Evolutionary conservation across 148 eudicot genomes (phyloP).

Genomic region (Mesembryanthemum crystallinum): DNA sequence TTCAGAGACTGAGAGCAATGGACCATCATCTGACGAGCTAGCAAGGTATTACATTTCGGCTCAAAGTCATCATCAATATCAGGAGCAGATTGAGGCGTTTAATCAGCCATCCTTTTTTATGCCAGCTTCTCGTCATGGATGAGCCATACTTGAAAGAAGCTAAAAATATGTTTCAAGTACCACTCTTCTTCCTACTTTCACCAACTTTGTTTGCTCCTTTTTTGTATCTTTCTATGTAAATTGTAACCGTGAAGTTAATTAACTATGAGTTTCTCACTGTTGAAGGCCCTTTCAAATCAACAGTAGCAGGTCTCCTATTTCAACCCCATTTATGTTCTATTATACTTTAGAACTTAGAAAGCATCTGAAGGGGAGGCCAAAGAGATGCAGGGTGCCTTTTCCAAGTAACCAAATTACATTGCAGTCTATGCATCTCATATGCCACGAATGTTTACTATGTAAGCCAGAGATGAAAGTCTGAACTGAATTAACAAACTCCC

Average conservation of each 20-base stretch:
- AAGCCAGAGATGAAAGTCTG: too few species aligned
- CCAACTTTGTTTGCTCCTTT: neutral
- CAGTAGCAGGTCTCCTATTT: neutral
- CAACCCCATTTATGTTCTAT: neutral
- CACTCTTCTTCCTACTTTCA: neutral
- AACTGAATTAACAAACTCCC: too few species aligned
- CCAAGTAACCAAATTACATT: too few species aligned
- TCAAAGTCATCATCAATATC: neutral
- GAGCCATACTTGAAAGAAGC: neutral
- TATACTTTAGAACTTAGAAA: too few species aligned
- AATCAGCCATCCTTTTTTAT: neutral
- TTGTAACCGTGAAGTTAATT: neutral
- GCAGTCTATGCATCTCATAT: too few species aligned
- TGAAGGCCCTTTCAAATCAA: neutral
- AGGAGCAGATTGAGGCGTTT: neutral
- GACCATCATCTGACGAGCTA: slow-evolving; percentile 9
- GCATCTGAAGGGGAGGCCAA: too few species aligned
- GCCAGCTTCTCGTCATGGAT: neutral
- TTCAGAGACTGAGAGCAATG: slow-evolving; percentile 14
- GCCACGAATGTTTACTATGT: too few species aligned
- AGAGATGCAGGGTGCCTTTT: too few species aligned
- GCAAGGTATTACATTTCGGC: neutral
- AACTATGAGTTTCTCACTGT: neutral
- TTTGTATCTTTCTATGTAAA: neutral
- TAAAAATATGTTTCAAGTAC: too few species aligned